These are phyloP conservation scores for Apiospora aurea DNA, from an alignment of 2,329 filamentous ascomycete species.

Conservation along the genomic window DNA sequence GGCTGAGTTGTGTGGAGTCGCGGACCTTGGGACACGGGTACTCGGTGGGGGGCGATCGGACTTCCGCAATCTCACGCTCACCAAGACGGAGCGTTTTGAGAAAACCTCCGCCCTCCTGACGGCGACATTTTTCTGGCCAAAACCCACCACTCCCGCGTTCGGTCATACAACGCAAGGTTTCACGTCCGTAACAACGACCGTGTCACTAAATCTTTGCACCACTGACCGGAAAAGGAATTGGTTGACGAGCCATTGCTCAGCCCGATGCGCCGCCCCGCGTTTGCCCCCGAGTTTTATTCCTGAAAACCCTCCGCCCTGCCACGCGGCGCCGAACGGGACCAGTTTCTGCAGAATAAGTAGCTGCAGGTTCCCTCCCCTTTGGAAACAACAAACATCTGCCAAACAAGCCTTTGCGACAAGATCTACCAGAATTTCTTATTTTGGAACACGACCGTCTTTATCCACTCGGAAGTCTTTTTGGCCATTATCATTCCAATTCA, in stretches of 20 bases:
- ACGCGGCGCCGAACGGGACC: not conserved
- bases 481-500: not conserved
- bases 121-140: not conserved
- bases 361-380: not conserved
- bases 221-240: slow-evolving; percentile 1
- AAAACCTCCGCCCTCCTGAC: slow-evolving; percentile 17
- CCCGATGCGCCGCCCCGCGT: slow-evolving; percentile 8
- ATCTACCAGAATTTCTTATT: not conserved
- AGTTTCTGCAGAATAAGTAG: not conserved
- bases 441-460: not conserved
- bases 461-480: not conserved
- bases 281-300: not conserved
- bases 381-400: slow-evolving; percentile 17
- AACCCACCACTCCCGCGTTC: not conserved
- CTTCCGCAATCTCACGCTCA: slow-evolving; percentile 5
- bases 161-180: not conserved
- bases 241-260: not conserved
- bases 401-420: slow-evolving; percentile 8
- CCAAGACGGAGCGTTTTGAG: slow-evolving; percentile 8
- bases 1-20: not conserved
- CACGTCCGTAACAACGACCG: not conserved
- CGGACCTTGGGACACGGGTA: slow-evolving; percentile 9
- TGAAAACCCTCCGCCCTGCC: slow-evolving; percentile 13
- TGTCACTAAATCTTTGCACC: slow-evolving; percentile 13
- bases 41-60: not conserved